Conservation (phyloP, 2,329 filamentous ascomycete genomes). For the Colletotrichum graminicola region DNA sequence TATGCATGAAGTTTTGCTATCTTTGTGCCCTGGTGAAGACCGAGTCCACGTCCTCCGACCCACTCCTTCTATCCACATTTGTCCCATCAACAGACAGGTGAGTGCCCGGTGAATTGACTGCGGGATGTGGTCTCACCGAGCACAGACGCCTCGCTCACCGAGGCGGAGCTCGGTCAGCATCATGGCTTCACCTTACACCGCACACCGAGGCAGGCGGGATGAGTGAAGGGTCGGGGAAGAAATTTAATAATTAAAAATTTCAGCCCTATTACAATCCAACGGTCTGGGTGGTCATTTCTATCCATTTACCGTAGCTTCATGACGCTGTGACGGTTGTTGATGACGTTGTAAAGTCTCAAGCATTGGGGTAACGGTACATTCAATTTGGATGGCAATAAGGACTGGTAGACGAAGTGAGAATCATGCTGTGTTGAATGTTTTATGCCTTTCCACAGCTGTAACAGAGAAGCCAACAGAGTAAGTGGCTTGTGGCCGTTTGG, state of each 20-base stretch:
- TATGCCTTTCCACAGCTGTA: background rate
- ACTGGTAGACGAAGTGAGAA: background rate
- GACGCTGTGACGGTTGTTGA: background rate
- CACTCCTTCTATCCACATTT: background rate
- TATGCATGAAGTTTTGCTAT: background rate
- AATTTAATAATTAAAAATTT: background rate
- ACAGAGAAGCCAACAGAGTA: background rate
- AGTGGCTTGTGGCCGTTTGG: background rate
- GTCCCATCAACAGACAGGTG: background rate
- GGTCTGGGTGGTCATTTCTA: background rate
- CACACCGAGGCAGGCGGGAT: slow-evolving; percentile 3
- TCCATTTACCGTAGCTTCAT: background rate
- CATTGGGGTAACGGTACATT: background rate
- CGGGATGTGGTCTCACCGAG: background rate
- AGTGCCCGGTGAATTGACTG: background rate
- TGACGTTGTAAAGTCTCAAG: background rate
- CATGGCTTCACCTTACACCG: slow-evolving; percentile 12
- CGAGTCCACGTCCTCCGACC: background rate
- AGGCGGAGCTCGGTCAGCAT: background rate
- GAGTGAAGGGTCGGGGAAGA: background rate
- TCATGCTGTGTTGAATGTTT: too few species aligned
- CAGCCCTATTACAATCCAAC: background rate
- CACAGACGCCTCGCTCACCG: background rate
- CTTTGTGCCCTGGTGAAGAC: background rate
- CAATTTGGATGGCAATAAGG: background rate